phyloP scores from a whole-genome alignment of 2,329 filamentous ascomycete species.

The Metarhizium robertsii region DNA sequence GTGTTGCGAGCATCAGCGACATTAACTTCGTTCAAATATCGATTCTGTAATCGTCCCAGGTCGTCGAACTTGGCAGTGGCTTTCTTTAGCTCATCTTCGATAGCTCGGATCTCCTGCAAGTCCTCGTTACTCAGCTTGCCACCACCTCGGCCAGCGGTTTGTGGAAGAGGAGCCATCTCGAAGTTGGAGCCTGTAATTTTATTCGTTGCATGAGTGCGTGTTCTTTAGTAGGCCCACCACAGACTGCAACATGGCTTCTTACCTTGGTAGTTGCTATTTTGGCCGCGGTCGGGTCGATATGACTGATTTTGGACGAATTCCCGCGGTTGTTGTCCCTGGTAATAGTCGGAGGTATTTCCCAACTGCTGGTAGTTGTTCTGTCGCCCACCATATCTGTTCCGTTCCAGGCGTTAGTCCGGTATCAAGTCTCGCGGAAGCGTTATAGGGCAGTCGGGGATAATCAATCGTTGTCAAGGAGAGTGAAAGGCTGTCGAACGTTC shows the following conservation, averaged over 20 bases:
- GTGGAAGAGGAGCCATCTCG: not conserved
- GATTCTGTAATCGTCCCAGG: not conserved
- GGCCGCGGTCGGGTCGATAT: constrained; percentile 11
- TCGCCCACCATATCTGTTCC: constrained; percentile 41
- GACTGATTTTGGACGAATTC: not conserved
- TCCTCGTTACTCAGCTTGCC: not conserved
- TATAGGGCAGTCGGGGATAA: not conserved
- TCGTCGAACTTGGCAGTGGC: not conserved
- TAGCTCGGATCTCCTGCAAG: not conserved
- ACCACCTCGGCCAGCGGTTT: not conserved
- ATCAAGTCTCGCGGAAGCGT: not conserved
- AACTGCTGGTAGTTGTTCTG: constrained; percentile 52
- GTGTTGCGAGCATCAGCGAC: not conserved
- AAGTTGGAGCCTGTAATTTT: not conserved
- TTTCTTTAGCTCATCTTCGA: not conserved
- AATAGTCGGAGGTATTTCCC: constrained; percentile 27
- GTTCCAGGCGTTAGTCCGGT: not conserved
- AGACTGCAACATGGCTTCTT: constrained; percentile 9
- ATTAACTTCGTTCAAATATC: constrained; percentile 35
- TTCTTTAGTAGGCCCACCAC: constrained; percentile 20
- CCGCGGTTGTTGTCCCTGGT: constrained; percentile 14
- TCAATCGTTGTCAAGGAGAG: not conserved
- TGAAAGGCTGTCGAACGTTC: not conserved
- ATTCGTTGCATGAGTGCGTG: not conserved
- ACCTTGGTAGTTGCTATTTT: constrained; percentile 22